phyloP scores from a whole-genome alignment of 805 yeast species.

The Suhomyces xylopsoci region DNA sequence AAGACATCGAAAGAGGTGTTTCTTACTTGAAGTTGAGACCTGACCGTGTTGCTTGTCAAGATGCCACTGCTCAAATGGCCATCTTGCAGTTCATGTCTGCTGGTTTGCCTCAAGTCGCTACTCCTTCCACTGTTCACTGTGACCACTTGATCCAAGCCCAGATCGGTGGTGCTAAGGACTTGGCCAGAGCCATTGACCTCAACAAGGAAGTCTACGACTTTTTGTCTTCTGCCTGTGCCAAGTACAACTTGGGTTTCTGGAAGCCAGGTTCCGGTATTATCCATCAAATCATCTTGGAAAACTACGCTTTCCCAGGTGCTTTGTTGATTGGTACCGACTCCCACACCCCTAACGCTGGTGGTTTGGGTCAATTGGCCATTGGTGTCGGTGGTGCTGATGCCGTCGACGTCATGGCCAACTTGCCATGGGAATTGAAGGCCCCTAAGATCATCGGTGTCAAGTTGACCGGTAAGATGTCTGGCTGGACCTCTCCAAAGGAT shows the following conservation, averaged over 20 bases:
- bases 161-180: constrained; percentile 82
- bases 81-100: constrained; percentile 95
- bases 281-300: constrained; percentile 94
- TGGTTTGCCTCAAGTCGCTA: constrained; percentile 86
- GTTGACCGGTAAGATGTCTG: constrained; percentile 81
- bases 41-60: constrained; percentile 98
- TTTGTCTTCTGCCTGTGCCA: constrained; percentile 84
- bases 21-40: constrained; percentile 93
- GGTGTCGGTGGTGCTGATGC: constrained; percentile 99
- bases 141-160: constrained; percentile 97
- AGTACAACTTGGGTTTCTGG: constrained; percentile 98
- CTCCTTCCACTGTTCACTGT: constrained; percentile 96
- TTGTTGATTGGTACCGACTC: constrained; percentile 96
- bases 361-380: constrained; percentile 94
- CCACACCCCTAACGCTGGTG: constrained; percentile 98
- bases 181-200: constrained; percentile 79
- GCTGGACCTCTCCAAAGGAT: constrained; percentile 98
- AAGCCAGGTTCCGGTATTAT: constrained; percentile 98
- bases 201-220: constrained; percentile 94
- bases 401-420: constrained; percentile 93
- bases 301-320: constrained; percentile 97
- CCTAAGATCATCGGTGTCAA: constrained; percentile 94
- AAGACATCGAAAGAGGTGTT: constrained; percentile 80
- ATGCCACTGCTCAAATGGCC: constrained; percentile 99
- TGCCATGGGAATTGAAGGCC: constrained; percentile 98